Base-by-base conservation (phyloP, 2,329 filamentous ascomycete genomes). In the Diplodia scrobiculata region DNA sequence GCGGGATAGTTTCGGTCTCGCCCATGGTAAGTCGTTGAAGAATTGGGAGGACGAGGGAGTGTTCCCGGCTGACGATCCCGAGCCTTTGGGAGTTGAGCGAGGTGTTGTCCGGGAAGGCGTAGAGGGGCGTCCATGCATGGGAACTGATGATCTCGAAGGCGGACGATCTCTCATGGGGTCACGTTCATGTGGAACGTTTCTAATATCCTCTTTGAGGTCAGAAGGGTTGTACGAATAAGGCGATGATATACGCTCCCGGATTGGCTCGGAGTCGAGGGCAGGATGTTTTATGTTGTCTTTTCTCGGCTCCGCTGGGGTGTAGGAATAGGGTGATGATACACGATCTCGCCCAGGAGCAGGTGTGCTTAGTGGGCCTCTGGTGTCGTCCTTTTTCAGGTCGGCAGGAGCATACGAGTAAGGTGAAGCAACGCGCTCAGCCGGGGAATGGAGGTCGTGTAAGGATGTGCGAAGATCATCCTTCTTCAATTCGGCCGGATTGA, bases 311-410 rank as follows among this genome's bases (percentile, higher is more conserved):
- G n/a, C 19, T 1, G 60, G 50, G 3, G 34, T 66, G 34, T 38
- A 66, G n/a, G 53, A 59, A 32, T 66, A 66, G 5, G 51, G 63
- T 11, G 63, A 54, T 1, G 51, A 48, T n/a, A 48, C 14, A n/a
- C 63, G 48, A 10, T 65, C 63, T 32, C 25, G 27, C 17, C 19
- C 13, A 25, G 27, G n/a, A 11, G 36, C 41, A 25, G 51, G 59
- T n/a, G 73, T 68, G 3, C 69, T 64, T 4, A 77, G 65, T 25
- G 72, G 71, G 19, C 72, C 70, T 47, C 75, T 68, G 0, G 77
- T 68, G 29, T 77, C 72, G 21, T 78, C 76, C 63, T 71, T 75
- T 48, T 75, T 73, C 13, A 75, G 66, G n/a, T 77, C 75, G 75
- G 36, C 52, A 50, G 38, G 36, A 3, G 48, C 76, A 73, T 48